Evolutionary conservation across 495 filamentous ascomycete genomes (phyloP), one percentile per base, ranked within the genome.

Genomic region (Friedmanniomyces endolithicus): DNA sequence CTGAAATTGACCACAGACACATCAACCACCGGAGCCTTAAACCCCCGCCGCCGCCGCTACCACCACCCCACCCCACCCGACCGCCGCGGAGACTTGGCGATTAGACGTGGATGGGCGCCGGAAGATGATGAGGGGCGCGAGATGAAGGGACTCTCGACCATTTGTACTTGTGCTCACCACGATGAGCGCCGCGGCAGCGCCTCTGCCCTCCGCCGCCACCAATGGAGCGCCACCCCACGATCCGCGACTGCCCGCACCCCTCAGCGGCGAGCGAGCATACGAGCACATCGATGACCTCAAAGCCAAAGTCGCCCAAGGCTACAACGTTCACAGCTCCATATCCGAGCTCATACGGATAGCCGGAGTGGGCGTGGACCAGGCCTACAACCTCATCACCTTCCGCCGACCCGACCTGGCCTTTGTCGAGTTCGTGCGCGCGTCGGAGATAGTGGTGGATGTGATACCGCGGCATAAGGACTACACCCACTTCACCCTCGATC

Each of bases 351-450:
- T 62, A 35, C 16, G 35, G 4, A 40, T 23, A 6, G 59, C 55
- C 45, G 55, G 55, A 8, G 11, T 24, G 8, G 50, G 33, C n/a
- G 46, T 62, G 31, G 31, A 41, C 14, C 59, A 62, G 33, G 41
- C 59, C 19, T 9, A 39, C n/a, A 41, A 11, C 34, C 39, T 55
- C n/a, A 0, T 69, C 27, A 49, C 62, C 12, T 50, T 61, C 41
- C 69, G 75, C 17, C 63, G 74, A 53, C 71, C 74, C n/a, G 82
- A 87, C 58, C 70, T 65, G 31, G 82, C 82, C 47, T 87, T 83
- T 59, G 72, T 82, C 24, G 86, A 95, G 45, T 97, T 86, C 67
- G 75, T 96, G 48, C 78, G 82, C 39, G 84, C 90, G 23, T 86
- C 76, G 43, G 82, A 86, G 45, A 82, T 97, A 55, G 74, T 84